phyloP scores from a whole-genome alignment of 2,329 filamentous ascomycete genomes.

The Sarocladium brachiariae region DNA sequence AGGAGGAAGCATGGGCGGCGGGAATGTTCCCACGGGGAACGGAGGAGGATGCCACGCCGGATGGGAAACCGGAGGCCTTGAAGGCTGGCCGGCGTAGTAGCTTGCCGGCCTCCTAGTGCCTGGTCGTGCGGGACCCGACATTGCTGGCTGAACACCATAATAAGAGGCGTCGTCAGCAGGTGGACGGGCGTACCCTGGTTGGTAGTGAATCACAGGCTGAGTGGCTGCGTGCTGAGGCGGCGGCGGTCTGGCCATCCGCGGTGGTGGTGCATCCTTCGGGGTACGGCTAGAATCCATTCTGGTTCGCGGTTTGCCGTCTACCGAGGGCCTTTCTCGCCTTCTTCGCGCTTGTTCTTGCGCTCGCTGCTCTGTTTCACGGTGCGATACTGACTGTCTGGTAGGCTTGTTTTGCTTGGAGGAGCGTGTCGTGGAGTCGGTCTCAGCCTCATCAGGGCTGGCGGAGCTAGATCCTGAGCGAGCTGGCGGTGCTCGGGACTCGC shows the following conservation, averaged over 20 bases:
- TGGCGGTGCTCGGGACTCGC: slow-evolving; percentile 18
- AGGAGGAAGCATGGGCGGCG: slow-evolving; percentile 17
- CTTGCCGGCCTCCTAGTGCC: slow-evolving; percentile 28
- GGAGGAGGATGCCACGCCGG: slow-evolving; percentile 17
- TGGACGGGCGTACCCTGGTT: slow-evolving; percentile 22
- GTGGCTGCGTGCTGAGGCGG: slow-evolving; percentile 25
- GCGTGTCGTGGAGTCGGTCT: slow-evolving; percentile 36
- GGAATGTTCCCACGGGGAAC: slow-evolving; percentile 23
- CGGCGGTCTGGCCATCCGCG: slow-evolving; percentile 16
- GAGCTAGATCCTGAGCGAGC: neutral
- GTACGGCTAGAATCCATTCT: neutral
- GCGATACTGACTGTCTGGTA: slow-evolving; percentile 8
- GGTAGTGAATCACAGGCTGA: slow-evolving; percentile 24
- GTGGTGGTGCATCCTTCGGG: neutral
- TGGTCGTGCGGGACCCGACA: slow-evolving; percentile 24
- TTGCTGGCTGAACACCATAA: slow-evolving; percentile 28
- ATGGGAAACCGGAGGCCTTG: slow-evolving; percentile 22
- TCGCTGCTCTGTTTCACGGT: slow-evolving; percentile 21
- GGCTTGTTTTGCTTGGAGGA: slow-evolving; percentile 22
- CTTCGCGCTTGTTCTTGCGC: slow-evolving; percentile 20
- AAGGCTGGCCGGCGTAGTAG: slow-evolving; percentile 27
- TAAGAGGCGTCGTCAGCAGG: slow-evolving; percentile 28
- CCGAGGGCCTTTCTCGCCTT: neutral
- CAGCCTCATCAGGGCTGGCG: neutral
- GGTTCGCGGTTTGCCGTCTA: neutral